Base-by-base conservation (phyloP, 2,329 filamentous ascomycete genomes). In the Septoria linicola region DNA sequence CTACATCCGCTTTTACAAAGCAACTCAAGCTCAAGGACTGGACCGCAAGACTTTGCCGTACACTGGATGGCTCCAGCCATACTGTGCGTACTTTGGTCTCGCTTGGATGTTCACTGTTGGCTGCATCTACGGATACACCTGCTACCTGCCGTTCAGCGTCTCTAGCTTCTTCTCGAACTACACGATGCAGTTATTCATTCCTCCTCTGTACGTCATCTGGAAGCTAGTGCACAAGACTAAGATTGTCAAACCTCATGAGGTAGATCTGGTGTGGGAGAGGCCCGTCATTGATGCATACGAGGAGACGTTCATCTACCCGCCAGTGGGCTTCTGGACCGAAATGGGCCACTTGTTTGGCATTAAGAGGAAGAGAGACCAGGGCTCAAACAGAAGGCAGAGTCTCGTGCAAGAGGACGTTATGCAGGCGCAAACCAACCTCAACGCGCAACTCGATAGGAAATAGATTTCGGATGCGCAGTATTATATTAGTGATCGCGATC, bases 161-260 rank as follows among this genome's bases (percentile, higher is more conserved):
- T 51, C 74, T 3, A 71, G 62, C 42, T 75, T 75, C 64, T 75
- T 73, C 67, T 63, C 73, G 14, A 79, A 79, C 70, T 83, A 81
- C 67, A 62, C 63, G 27, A 62, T 64, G 57, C 55, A 60, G 41
- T 37, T 59, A 23, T 58, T 61, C 48, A 59, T 63, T 47, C 54
- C 57, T 6, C 45, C 56, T 3, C 51, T 62, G 4, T 62, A 60
- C 56, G 25, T 64, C n/a, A 50, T 59, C 51, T 87, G 82, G 82
- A 87, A 87, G 69, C 3, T 86, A 1, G 16, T 81, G 64, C 79
- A 83, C 70, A 73, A 72, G 51, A 86, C 83, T 14, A 76, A 73
- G 54, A 71, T 79, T 44, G 70, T 83, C n/a, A 68, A 68, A 2
- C 70, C 81, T 0, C 63, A 71, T 3, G 78, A 86, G 60, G 74